phyloP scores from a whole-genome alignment of 192 early-diverging fungal species.

The Rhizoclosmatium sp. region DNA sequence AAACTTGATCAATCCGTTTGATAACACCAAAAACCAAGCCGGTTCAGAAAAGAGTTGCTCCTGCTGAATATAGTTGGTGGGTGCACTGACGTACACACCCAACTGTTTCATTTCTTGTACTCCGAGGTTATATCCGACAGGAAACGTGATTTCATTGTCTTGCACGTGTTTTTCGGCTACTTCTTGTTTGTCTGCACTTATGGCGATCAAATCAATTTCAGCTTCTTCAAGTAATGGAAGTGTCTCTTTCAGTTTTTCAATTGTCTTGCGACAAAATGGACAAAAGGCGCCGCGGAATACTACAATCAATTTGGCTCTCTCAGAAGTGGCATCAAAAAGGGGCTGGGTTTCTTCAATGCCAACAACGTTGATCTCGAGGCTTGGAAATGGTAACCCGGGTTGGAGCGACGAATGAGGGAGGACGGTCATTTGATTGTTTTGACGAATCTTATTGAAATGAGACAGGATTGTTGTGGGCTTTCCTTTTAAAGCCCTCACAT shows the following conservation, averaged over 20 bases:
- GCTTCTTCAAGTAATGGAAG: not conserved
- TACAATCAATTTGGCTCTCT: constrained; percentile 4
- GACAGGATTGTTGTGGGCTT: too few species aligned
- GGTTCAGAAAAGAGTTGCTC: constrained; percentile 14
- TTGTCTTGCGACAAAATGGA: not conserved
- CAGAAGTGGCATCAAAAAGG: too few species aligned
- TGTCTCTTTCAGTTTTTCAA: not conserved
- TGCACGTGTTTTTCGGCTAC: not conserved
- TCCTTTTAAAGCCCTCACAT: too few species aligned
- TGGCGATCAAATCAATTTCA: not conserved
- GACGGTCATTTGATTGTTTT: too few species aligned
- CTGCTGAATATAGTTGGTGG: constrained; percentile 7
- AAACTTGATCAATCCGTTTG: constrained; percentile 10
- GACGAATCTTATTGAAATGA: too few species aligned
- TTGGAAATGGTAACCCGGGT: too few species aligned
- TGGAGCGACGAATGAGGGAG: too few species aligned
- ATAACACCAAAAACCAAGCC: constrained; percentile 2
- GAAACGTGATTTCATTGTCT: not conserved
- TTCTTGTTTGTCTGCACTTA: not conserved
- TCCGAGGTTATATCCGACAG: not conserved
- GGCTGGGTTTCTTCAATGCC: too few species aligned
- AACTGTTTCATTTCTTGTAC: not conserved
- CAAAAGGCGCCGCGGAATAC: constrained; percentile 18
- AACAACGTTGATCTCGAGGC: too few species aligned
- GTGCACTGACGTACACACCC: constrained; percentile 1